Percentiles rank a stretch among this genome's conserved stretches.
phyloP scores from a whole-genome alignment of 2,329 filamentous ascomycete species.

The Fusarium cicatricum region DNA sequence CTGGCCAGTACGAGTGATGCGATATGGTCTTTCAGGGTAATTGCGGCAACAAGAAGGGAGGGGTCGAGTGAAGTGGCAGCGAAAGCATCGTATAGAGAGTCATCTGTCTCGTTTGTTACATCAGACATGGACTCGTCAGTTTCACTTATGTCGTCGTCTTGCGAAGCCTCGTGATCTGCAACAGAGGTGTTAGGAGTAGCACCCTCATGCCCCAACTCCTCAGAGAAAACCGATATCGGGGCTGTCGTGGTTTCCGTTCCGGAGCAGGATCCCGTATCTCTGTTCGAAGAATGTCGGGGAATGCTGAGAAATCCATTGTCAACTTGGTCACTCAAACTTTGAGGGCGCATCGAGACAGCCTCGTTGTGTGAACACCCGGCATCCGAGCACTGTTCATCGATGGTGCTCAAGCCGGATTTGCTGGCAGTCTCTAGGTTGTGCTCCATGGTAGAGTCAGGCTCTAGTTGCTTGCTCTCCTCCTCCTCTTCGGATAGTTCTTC shows the following conservation, averaged over 20 bases:
- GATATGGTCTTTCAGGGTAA: conserved; percentile 19
- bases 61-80: conserved; percentile 9
- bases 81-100: conserved; percentile 24
- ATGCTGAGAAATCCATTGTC: neutral
- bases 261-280: neutral
- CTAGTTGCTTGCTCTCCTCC: neutral
- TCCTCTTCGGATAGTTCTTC: neutral
- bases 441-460: neutral
- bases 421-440: neutral
- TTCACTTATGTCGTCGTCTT: conserved; percentile 13
- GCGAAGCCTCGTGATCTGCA: neutral
- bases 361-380: conserved; percentile 11
- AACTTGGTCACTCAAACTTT: neutral
- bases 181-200: conserved; percentile 14
- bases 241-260: neutral
- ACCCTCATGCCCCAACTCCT: neutral
- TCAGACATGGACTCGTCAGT: conserved; percentile 20
- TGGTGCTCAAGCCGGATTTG: conserved; percentile 13
- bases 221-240: neutral
- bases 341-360: neutral
- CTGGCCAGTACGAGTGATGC: conserved; percentile 2
- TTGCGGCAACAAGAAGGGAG: neutral
- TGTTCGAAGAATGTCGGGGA: neutral
- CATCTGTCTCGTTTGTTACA: conserved; percentile 17
- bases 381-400: conserved; percentile 20